Percentiles rank a stretch among this genome's conserved stretches.
phyloP scores from a whole-genome alignment of 345 rosid species.

The Kernera saxatilis region DNA sequence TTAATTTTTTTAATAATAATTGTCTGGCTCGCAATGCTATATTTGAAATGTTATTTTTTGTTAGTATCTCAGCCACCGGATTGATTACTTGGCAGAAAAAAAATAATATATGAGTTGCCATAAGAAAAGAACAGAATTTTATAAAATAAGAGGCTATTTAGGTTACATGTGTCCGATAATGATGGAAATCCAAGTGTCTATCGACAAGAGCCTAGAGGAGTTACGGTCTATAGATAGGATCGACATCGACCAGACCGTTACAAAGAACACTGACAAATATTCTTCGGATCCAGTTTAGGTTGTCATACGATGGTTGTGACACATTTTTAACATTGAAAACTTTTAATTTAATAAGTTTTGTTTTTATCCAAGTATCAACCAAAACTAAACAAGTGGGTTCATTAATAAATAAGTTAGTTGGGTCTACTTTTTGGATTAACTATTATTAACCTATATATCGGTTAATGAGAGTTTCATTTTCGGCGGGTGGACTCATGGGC shows the following conservation, averaged over 20 bases:
- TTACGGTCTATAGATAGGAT: neutral
- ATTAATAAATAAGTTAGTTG: neutral
- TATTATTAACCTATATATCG: neutral
- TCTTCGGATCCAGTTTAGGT: constrained; percentile 14
- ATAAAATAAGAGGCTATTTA: neutral
- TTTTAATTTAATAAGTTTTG: neutral
- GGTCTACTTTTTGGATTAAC: neutral
- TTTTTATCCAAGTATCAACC: neutral
- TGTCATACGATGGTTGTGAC: constrained; percentile 6
- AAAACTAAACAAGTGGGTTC: constrained; percentile 12
- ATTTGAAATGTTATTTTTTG: neutral
- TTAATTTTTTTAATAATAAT: no score
- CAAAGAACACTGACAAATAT: constrained; percentile 14
- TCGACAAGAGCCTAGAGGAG: constrained; percentile 6
- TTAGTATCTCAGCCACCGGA: neutral
- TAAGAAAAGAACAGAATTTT: neutral
- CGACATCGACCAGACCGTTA: constrained; percentile 1
- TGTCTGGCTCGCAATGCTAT: neutral
- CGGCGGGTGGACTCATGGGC: neutral
- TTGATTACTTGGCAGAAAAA: neutral
- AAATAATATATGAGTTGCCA: neutral
- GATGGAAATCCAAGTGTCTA: neutral
- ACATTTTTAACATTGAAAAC: constrained; percentile 5
- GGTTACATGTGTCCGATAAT: neutral
- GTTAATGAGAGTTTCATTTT: neutral